These are phyloP conservation scores for Pleurotus giganteus DNA, from an alignment of 768 basidiomycete genomes.

Conservation along the genomic window DNA sequence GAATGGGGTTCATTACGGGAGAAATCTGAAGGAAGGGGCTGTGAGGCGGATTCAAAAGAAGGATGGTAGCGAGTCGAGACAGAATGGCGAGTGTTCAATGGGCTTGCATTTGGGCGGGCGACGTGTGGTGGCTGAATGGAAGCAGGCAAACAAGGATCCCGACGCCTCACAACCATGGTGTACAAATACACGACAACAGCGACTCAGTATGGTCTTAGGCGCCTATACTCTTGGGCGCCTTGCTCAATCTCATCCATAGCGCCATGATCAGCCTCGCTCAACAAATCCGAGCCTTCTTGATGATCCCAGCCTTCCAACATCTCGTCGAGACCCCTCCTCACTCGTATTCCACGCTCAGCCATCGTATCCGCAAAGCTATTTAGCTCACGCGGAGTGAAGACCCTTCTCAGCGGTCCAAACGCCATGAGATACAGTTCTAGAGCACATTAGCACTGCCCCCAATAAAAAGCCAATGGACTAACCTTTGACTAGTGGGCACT, in stretches of 20 bases:
- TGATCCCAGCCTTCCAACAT: slow-evolving; percentile 42
- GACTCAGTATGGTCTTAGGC: slow-evolving; percentile 61
- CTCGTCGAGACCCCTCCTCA: slow-evolving; percentile 62
- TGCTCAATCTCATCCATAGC: slow-evolving; percentile 57
- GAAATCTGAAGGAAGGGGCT: slow-evolving; percentile 14
- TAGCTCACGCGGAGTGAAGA: slow-evolving; percentile 61
- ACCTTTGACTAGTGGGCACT: slow-evolving; percentile 80
- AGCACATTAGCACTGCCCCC: neutral
- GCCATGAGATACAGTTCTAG: slow-evolving; percentile 77
- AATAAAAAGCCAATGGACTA: slow-evolving; percentile 15
- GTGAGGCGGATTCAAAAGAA: neutral
- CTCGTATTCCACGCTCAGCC: slow-evolving; percentile 71
- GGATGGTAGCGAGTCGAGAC: slow-evolving; percentile 9
- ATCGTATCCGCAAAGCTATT: slow-evolving; percentile 65
- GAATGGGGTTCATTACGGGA: slow-evolving; percentile 52
- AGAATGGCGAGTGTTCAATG: slow-evolving; percentile 7
- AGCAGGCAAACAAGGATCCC: slow-evolving; percentile 1
- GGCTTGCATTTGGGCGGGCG: slow-evolving; percentile 1
- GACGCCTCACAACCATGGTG: slow-evolving; percentile 13
- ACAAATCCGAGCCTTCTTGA: slow-evolving; percentile 11
- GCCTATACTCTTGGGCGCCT: slow-evolving; percentile 53
- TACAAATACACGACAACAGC: slow-evolving; percentile 24
- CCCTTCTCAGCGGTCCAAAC: slow-evolving; percentile 65
- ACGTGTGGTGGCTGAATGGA: slow-evolving; percentile 3
- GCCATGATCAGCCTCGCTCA: slow-evolving; percentile 25